Base-by-base conservation (phyloP, 2,329 filamentous ascomycete species). In the Lecanicillium sp. region DNA sequence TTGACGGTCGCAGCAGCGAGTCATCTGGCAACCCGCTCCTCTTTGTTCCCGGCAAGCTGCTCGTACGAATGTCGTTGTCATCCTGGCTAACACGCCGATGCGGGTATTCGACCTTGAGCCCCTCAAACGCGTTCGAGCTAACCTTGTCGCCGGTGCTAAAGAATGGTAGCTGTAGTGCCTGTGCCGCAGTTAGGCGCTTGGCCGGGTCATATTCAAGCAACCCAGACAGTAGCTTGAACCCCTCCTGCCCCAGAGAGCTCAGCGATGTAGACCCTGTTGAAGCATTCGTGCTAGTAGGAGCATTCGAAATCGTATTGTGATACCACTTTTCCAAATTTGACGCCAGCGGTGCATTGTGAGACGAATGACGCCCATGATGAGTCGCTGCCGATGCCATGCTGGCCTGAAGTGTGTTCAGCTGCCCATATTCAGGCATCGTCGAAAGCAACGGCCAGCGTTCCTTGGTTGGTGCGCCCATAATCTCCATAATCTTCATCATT, bases 401-500 rank as follows among this genome's bases (percentile, higher is more conserved):
- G 17, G 69, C 60, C 40, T 74, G 71, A 20, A 82, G 64, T 0
- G 70, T 69, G 34, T 60, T 64, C 5, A 95, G 70, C 48, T 92
- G 84, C 28, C 64, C 65, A 54, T 85, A 94, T 62, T 98, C 92
- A 0, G 87, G 88, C 84, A 95, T 94, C 29, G 81, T 77, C 2
- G 78, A 69, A 2, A 98, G 67, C 19, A 90, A 72, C 0, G 89
- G 87, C 92, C 92, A 98, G 18, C 80, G 77, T 36, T 94, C 86
- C 53, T 90, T 90, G 6, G 77, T 87, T 0, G 92, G 92, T 48
- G 95, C 67, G 20, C 92, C 92, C 68, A 98, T 82, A 46, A 98
- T 88, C 56, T 98, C 92, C 28, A 95, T 87, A 51, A 98, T 98
- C 64, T 95, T 96, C 56, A 92, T 87, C 90, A 98, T 97, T 65